phyloP scores from a whole-genome alignment of 257 asterid species.

The Capsicum pubescens region DNA sequence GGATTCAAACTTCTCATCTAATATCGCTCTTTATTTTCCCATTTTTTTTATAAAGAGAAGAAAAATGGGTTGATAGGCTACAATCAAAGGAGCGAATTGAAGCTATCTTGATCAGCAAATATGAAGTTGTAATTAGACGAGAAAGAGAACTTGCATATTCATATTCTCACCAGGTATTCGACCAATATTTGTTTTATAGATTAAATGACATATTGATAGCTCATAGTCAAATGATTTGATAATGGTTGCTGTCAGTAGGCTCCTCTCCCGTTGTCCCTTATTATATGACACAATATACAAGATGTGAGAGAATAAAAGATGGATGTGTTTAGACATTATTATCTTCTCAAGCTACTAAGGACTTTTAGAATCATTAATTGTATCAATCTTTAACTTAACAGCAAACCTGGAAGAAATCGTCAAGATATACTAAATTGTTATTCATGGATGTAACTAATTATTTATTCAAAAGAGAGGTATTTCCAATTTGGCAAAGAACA shows the following conservation, averaged over 20 bases:
- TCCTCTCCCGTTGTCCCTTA: not conserved
- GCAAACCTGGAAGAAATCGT: constrained; percentile 92
- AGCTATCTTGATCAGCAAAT: constrained; percentile 76
- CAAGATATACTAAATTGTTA: constrained; percentile 64
- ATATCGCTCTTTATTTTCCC: not conserved
- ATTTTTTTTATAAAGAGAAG: constrained; percentile 71
- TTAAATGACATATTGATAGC: not conserved
- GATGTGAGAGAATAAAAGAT: not conserved
- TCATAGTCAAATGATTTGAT: not conserved
- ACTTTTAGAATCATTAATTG: not conserved
- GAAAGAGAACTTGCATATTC: constrained; percentile 97
- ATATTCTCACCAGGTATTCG: constrained; percentile 86
- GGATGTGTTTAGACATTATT: not conserved
- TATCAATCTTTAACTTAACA: constrained; percentile 41
- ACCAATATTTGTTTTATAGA: not conserved
- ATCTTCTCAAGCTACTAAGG: not conserved
- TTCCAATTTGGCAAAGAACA: too few species aligned
- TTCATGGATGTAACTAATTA: constrained; percentile 95
- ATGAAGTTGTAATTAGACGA: constrained; percentile 84
- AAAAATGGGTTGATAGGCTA: constrained; percentile 83
- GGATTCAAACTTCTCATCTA: not conserved
- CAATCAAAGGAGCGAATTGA: constrained; percentile 86
- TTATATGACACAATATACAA: not conserved
- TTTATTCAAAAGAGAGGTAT: too few species aligned
- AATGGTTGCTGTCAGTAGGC: not conserved